Percentiles rank a stretch among this genome's conserved stretches.
Evolutionary conservation across 73 alveolate genomes (phyloP).

Genomic region (Paramecium sexaurelia): DNA sequence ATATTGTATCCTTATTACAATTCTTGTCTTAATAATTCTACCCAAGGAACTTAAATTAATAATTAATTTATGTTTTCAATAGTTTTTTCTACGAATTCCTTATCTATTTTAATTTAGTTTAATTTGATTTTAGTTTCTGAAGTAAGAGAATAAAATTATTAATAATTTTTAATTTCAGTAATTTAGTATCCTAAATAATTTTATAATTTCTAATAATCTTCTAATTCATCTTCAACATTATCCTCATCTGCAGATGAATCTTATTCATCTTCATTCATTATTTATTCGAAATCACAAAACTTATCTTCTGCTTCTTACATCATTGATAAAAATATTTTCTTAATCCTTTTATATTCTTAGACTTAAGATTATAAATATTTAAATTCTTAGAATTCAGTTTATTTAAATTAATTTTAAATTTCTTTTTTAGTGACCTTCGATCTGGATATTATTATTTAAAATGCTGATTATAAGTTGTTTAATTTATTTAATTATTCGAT

Average conservation of each 20-base stretch:
- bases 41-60: background rate
- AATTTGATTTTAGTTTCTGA: background rate
- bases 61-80: background rate
- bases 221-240: background rate
- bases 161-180: background rate
- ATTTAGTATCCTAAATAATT: background rate
- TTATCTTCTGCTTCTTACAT: background rate
- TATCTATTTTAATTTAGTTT: background rate
- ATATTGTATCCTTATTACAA: background rate
- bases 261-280: background rate
- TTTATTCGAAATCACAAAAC: background rate
- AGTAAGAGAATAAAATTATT: background rate
- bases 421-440: background rate
- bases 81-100: background rate
- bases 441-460: background rate
- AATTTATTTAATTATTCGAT: background rate
- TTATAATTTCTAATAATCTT: background rate
- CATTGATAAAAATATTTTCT: background rate
- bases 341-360: background rate
- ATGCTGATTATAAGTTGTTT: background rate
- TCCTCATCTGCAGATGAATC: background rate
- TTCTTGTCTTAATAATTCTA: background rate
- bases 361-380: background rate
- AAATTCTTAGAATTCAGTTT: conserved; percentile 19
- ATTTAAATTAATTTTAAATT: background rate